A percentile compares a stretch with the other conserved stretches of the same genome.
These are phyloP conservation scores for Fusarium domesticum DNA, from an alignment of 2,329 filamentous ascomycete species.

Conservation along the genomic window DNA sequence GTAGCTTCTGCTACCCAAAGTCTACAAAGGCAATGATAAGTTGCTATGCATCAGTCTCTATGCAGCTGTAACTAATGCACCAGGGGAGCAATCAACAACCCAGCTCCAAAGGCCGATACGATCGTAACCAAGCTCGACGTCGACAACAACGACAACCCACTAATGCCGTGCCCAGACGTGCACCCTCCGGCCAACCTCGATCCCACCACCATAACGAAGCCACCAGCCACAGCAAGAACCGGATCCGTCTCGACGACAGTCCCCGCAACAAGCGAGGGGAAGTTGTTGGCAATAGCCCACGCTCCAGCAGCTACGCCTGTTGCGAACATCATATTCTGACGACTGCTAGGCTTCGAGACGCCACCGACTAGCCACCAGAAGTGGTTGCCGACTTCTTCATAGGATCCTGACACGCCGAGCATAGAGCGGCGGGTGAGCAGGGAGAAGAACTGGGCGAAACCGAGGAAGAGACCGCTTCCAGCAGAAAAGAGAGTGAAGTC, in stretches of 20 bases:
- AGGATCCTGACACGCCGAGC: conserved; percentile 60
- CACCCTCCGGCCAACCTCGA: conserved; percentile 63
- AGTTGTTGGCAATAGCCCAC: conserved; percentile 34
- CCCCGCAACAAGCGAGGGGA: conserved; percentile 31
- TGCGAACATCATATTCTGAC: conserved; percentile 50
- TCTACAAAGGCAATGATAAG: no score
- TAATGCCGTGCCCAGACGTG: conserved; percentile 67
- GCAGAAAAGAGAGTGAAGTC: conserved; percentile 40
- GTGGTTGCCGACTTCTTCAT: conserved; percentile 57
- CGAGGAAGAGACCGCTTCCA: conserved; percentile 58
- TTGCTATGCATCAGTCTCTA: no score
- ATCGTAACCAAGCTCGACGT: conserved; percentile 62
- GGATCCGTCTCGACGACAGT: conserved; percentile 35
- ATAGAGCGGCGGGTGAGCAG: conserved; percentile 51
- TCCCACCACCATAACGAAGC: conserved; percentile 57
- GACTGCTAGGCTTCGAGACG: conserved; percentile 33
- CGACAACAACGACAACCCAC: conserved; percentile 61
- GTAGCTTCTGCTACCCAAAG: no score
- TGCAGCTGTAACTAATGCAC: conserved; percentile 18
- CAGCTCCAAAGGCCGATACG: conserved; percentile 54
- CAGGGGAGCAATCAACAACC: conserved; percentile 34
- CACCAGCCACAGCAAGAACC: conserved; percentile 48
- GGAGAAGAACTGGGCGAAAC: conserved; percentile 55
- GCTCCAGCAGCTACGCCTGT: conserved; percentile 49
- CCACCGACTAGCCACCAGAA: conserved; percentile 45